A percentile compares a stretch with the other conserved stretches of the same genome.
Conservation (phyloP, 345 rosid species). For the Eucalyptus cloeziana region DNA sequence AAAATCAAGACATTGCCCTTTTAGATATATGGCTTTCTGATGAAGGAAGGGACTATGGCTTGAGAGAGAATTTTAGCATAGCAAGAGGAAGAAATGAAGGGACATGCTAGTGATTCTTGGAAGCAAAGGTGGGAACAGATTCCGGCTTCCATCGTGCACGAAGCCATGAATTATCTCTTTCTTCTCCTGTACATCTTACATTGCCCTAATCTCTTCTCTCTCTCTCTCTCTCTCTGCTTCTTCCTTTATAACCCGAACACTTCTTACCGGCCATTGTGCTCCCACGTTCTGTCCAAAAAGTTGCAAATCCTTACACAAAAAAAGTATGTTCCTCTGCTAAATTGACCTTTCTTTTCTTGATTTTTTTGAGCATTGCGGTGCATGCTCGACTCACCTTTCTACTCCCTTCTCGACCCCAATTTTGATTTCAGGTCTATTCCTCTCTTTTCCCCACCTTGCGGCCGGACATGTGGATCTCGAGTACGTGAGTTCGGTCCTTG, state of each 20-base stretch:
- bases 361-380: neutral
- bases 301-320: neutral
- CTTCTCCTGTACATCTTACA: neutral
- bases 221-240: neutral
- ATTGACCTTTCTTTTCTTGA: neutral
- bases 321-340: neutral
- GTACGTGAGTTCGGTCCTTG: neutral
- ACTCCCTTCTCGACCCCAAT: neutral
- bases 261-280: neutral
- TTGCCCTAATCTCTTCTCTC: neutral
- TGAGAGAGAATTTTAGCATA: neutral
- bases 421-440: neutral
- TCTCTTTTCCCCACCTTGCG: neutral
- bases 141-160: neutral
- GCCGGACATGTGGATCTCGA: neutral
- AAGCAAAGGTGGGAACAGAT: conserved; percentile 23
- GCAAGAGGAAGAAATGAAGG: neutral
- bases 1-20: neutral
- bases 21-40: neutral
- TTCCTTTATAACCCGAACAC: neutral
- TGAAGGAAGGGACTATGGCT: neutral
- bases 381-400: neutral
- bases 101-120: neutral
- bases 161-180: neutral
- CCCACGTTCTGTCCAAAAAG: neutral